Conservation (phyloP, 176 grass and related monocot species). For the Calamus simplicifolius region DNA sequence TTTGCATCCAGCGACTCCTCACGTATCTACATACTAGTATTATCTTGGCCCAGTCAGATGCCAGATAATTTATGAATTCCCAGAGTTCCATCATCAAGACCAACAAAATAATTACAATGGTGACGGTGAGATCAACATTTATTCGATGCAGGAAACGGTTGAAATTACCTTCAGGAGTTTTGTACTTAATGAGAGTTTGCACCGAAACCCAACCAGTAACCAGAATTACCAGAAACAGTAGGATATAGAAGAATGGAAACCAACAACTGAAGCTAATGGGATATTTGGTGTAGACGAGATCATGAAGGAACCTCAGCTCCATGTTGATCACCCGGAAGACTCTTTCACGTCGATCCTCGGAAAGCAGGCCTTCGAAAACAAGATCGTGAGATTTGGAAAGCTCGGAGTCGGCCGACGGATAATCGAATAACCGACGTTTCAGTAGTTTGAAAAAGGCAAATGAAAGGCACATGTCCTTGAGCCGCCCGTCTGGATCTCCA, state of each 20-base stretch:
- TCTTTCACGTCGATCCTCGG: not conserved
- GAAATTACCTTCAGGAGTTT: no score
- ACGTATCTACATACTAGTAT: constrained; percentile 5
- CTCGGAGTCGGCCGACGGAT: not conserved
- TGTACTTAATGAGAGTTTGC: not conserved
- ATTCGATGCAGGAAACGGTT: no score
- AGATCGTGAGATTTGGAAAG: not conserved
- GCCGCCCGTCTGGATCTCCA: not conserved
- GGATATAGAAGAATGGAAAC: not conserved
- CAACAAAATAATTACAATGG: not conserved
- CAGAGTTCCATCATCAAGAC: constrained; percentile 1
- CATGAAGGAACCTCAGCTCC: constrained; percentile 22
- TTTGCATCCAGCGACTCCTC: not conserved
- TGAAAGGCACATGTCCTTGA: constrained; percentile 25
- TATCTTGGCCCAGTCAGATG: constrained; percentile 22
- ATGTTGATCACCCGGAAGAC: constrained; percentile 8
- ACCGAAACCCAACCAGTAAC: not conserved
- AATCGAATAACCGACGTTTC: constrained; percentile 1
- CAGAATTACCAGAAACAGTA: not conserved
- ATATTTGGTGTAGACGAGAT: constrained; percentile 15
- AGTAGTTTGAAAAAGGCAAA: constrained; percentile 27
- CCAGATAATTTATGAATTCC: not conserved
- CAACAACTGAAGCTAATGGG: constrained; percentile 1
- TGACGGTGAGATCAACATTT: not conserved
- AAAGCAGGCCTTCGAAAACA: not conserved